Evolutionary conservation across 306 rosid genomes (phyloP), one percentile per base, ranked within the genome.

Genomic region (Dalbergia cultrata): DNA sequence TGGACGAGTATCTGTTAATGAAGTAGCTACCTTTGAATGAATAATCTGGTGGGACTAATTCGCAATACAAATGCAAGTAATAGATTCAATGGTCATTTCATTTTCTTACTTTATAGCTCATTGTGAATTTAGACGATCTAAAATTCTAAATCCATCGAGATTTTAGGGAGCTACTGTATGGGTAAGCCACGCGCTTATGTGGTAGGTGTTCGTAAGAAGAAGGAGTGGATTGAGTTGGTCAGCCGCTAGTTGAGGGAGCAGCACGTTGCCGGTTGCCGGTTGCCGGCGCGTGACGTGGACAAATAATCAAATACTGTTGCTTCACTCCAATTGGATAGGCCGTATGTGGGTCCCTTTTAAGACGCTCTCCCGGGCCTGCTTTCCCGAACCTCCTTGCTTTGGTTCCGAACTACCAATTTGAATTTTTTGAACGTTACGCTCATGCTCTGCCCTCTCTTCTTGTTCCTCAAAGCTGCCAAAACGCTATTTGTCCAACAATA

Each of bases 351-450:
- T 31, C 89, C 86, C 78, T n/a, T 22, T 45, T 16, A 75, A 81
- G 73, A 66, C 80, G 87, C 89, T 68, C 91, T 70, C n/a, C 87
- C 89, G 93, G 92, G 75, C 90, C 90, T 1, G 31, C 31, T 26
- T 34, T 22, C 31, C 89, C 92, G 52, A 54, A 57, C 84, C 95
- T 85, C 5, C 5, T 39, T 17, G 90, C 76, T 87, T 39, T 56
- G 90, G 88, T 8, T 7, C 88, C 91, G 83, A 69, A 54, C 82
- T 74, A 52, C 7, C 16, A 0, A 88, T 92, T 92, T 88, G 90
- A 92, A 92, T 72, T 81, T 90, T 89, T 89, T 74, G 91, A 90
- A 89, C 93, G 93, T 90, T 90, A 86, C 61, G 35, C 80, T 19
- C 10, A 52, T 80, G 78, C 84, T 82, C 52, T 72, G 26, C 0